These are phyloP conservation scores for Podospora anserina DNA, from an alignment of 495 filamentous ascomycete genomes.

Conservation along the genomic window DNA sequence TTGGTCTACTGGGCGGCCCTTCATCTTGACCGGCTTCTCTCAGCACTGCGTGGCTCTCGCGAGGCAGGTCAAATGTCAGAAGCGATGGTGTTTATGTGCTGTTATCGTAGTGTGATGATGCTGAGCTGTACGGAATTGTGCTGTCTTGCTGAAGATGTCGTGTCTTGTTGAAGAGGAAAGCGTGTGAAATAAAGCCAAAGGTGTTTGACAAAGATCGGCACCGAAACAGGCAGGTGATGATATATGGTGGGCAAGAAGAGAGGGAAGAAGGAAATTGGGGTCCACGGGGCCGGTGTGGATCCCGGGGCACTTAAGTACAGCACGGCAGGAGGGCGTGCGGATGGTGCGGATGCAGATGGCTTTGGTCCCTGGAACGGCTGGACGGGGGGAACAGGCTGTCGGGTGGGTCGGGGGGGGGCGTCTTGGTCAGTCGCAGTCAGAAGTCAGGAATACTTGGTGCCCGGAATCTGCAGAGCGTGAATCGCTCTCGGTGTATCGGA, in stretches of 20 bases:
- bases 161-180: neutral
- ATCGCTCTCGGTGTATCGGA: constrained; percentile 8
- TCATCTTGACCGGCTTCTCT: constrained; percentile 42
- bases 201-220: constrained; percentile 13
- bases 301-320: constrained; percentile 14
- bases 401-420: constrained; percentile 19
- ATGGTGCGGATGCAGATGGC: constrained; percentile 10
- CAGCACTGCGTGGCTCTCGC: neutral
- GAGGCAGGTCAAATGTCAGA: neutral
- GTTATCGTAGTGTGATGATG: neutral
- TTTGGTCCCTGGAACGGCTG: constrained; percentile 11
- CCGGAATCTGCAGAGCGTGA: constrained; percentile 9
- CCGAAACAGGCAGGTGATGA: constrained; percentile 3
- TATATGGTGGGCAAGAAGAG: constrained; percentile 8
- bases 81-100: neutral
- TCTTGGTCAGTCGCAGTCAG: constrained; percentile 1
- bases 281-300: constrained; percentile 19
- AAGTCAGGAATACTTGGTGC: neutral
- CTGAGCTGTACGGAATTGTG: neutral
- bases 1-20: constrained; percentile 49
- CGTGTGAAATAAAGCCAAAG: neutral
- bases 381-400: constrained; percentile 19
- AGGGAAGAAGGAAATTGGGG: constrained; percentile 19
- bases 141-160: neutral
- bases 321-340: constrained; percentile 10